Evolutionary conservation across 2,329 filamentous ascomycete species (phyloP), one percentile per base, ranked within the genome.

Genomic region (Trichophyton mentagrophytes): DNA sequence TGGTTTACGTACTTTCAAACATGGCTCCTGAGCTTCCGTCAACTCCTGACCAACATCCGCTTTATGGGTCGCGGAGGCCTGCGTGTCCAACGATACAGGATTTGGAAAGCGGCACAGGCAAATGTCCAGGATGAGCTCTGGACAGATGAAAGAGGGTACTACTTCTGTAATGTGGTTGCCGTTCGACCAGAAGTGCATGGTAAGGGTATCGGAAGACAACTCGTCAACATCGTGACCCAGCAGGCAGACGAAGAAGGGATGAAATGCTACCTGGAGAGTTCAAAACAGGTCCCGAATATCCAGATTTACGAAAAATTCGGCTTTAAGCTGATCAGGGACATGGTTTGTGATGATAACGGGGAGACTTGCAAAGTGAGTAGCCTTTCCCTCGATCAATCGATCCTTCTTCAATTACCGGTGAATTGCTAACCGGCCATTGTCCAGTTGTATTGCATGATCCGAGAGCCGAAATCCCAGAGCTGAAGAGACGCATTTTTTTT

Each of bases 131-230:
- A 75, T 0, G 73, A 80, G 27, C 72, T 88, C 2, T 89, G 86
- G 86, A 82, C 76, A 0, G 84, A 87, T 61, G 77, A 80, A 0
- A 76, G 79, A 3, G 87, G 87, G 0, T 89, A 89, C 67, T 89
- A 88, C 67, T 89, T 89, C 65, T 85, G 87, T 65, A 90, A 89
- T 67, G 87, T 89, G 63, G 82, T 89, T 67, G 85, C 86, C 0
- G 86, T 89, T 1, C 70, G 82, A 15, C 84, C 85, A 0, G 79
- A 83, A 57, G 79, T 79, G 36, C 86, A 89, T 69, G 85, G 85
- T 0, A 81, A 79, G 66, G 86, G 86, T 0, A 80, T 89, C 1
- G 87, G 86, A 0, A 82, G 81, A 62, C 76, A 78, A 64, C 72
- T 89, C 66, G 85, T 89, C 73, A 77, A 83, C 65, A 76, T 78